Evolutionary conservation across 1,284 basidiomycete species (phyloP).

Genomic region (Ceratobasidium sp.): DNA sequence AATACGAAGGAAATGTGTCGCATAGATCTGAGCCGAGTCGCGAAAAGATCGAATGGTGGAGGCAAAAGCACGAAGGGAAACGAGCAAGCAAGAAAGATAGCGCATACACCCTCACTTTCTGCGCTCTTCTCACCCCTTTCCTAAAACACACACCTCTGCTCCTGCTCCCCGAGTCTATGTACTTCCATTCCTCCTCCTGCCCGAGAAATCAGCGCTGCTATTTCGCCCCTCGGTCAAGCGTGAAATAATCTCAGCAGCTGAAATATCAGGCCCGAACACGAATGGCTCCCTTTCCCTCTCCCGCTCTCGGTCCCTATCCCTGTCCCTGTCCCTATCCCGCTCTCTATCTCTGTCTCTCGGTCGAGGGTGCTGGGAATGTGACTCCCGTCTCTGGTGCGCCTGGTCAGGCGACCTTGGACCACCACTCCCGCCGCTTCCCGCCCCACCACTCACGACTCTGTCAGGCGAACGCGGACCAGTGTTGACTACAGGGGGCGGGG

Average conservation of each 20-base stretch:
- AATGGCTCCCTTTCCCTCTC: conserved; percentile 34
- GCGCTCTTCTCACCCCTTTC: background rate
- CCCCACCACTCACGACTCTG: conserved; percentile 4
- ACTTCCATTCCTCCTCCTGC: conserved; percentile 31
- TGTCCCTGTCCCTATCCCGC: conserved; percentile 18
- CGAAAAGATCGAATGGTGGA: background rate
- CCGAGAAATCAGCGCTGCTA: conserved; percentile 29
- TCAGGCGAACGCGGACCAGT: conserved; percentile 23
- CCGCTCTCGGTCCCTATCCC: conserved; percentile 17
- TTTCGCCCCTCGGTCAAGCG: conserved; percentile 26
- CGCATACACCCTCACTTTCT: conserved; percentile 1
- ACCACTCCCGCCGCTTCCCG: conserved; percentile 10
- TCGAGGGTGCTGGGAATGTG: conserved; percentile 25
- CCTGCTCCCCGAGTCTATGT: conserved; percentile 3
- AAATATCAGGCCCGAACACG: conserved; percentile 37
- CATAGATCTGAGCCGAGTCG: conserved; percentile 6
- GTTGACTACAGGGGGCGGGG: conserved; percentile 15
- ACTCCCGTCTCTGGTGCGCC: conserved; percentile 4
- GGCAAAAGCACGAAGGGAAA: background rate
- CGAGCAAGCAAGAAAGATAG: background rate
- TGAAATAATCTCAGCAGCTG: conserved; percentile 33
- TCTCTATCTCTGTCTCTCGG: conserved; percentile 12
- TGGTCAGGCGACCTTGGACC: conserved; percentile 17
- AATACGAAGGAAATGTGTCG: conserved; percentile 9
- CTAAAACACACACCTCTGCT: too few species aligned